Conservation (phyloP, 1,284 basidiomycete genomes). For the Fistulinella cinereoalba region DNA sequence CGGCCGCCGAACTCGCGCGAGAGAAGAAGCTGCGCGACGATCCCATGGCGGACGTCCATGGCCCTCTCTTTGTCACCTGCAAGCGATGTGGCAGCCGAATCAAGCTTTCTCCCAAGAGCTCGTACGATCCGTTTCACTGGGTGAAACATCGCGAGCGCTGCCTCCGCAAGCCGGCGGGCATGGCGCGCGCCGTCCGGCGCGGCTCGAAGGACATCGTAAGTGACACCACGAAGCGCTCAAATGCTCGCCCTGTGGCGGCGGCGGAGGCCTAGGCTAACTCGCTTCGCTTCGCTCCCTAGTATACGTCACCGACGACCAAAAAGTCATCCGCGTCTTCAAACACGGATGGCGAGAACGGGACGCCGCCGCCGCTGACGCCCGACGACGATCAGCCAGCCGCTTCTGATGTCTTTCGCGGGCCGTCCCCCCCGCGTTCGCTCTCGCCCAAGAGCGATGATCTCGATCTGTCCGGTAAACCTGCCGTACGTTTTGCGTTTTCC, state of each 20-base stretch:
- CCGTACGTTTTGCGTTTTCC: slow-evolving; percentile 24
- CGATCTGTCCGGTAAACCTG: slow-evolving; percentile 11
- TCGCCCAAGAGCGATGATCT: slow-evolving; percentile 23
- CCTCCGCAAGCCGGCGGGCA: slow-evolving; percentile 35
- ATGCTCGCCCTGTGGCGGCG: background rate
- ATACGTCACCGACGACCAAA: slow-evolving; percentile 16
- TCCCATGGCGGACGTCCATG: slow-evolving; percentile 49
- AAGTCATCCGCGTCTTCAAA: slow-evolving; percentile 31
- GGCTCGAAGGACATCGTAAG: slow-evolving; percentile 26
- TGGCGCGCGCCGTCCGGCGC: slow-evolving; percentile 11
- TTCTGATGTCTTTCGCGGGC: slow-evolving; percentile 17
- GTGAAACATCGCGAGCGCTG: slow-evolving; percentile 58
- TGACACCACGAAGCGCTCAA: background rate
- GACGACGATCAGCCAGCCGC: slow-evolving; percentile 34
- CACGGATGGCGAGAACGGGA: slow-evolving; percentile 29
- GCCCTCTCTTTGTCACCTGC: slow-evolving; percentile 54
- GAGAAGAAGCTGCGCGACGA: slow-evolving; percentile 51
- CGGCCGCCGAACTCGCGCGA: slow-evolving; percentile 37
- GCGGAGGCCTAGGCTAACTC: slow-evolving; percentile 1
- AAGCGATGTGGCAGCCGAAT: slow-evolving; percentile 53
- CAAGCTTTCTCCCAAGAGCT: slow-evolving; percentile 65
- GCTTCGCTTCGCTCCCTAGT: slow-evolving; percentile 8
- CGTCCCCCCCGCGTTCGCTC: slow-evolving; percentile 25
- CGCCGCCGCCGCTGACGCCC: slow-evolving; percentile 36
- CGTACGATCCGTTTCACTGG: slow-evolving; percentile 69